These are phyloP conservation scores for Selenicereus undatus DNA, from an alignment of 148 eudicot species.

Conservation along the genomic window DNA sequence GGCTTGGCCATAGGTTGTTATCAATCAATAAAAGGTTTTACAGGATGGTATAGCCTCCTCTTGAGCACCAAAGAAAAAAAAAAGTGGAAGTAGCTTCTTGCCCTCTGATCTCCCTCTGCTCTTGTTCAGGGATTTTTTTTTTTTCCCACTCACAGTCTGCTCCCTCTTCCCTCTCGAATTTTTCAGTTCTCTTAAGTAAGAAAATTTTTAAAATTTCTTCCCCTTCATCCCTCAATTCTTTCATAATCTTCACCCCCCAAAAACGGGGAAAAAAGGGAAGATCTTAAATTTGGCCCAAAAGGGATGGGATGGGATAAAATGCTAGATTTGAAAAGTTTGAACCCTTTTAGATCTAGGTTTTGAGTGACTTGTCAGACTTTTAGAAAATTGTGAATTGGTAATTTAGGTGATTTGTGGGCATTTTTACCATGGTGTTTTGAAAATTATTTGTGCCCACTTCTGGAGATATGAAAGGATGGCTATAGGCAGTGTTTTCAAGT, in stretches of 20 bases:
- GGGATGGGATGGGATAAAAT: background rate
- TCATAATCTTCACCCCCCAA: background rate
- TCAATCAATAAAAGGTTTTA: too few relatives aligned
- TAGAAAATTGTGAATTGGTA: background rate
- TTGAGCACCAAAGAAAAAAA: too few relatives aligned
- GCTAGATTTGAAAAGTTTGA: conserved; percentile 31
- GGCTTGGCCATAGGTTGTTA: too few relatives aligned
- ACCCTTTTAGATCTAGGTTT: conserved; percentile 40
- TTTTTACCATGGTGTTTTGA: background rate
- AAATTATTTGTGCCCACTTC: background rate
- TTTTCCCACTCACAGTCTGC: too few relatives aligned
- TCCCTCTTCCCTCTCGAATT: background rate
- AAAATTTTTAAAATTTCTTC: background rate
- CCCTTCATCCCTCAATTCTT: background rate
- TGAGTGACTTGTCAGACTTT: background rate
- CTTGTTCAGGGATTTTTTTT: background rate
- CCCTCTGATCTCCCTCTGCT: background rate
- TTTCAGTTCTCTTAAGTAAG: background rate
- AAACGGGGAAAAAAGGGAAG: background rate
- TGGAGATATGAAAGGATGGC: background rate
- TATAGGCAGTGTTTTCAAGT: background rate
- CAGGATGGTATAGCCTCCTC: too few relatives aligned
- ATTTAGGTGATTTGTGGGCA: background rate
- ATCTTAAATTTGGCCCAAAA: conserved; percentile 8
- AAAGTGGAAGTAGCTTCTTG: background rate